These are phyloP conservation scores for Termitomyces sp. DNA, from an alignment of 768 basidiomycete genomes.

Conservation along the genomic window DNA sequence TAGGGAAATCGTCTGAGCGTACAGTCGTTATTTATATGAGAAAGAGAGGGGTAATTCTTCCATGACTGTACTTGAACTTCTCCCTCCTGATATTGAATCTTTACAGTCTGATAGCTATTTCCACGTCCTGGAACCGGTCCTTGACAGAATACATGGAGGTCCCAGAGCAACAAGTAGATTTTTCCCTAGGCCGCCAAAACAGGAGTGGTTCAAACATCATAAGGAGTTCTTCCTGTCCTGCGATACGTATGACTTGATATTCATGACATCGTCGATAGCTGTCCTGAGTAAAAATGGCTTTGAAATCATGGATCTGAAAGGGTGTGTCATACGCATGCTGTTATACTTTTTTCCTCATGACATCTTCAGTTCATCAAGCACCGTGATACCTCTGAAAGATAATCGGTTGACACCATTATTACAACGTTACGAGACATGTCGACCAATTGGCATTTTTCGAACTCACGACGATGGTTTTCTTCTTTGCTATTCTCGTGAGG, in stretches of 20 bases:
- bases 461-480: conserved; percentile 85
- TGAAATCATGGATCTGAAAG: conserved; percentile 94
- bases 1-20: conserved; percentile 80
- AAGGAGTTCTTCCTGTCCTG: conserved; percentile 86
- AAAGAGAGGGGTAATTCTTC: conserved; percentile 70
- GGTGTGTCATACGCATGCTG: conserved; percentile 52
- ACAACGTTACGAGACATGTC: conserved; percentile 77
- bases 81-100: conserved; percentile 3
- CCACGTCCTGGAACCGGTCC: conserved; percentile 89
- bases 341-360: neutral
- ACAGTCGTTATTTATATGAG: conserved; percentile 96
- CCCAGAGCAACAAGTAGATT: conserved; percentile 63
- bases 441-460: conserved; percentile 89
- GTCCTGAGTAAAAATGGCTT: conserved; percentile 92
- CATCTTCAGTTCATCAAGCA: conserved; percentile 66
- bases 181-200: conserved; percentile 60
- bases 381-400: conserved; percentile 79
- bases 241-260: conserved; percentile 85
- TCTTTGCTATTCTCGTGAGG: conserved; percentile 81
- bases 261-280: conserved; percentile 88
- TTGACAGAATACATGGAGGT: conserved; percentile 79
- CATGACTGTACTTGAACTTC: conserved; percentile 23
- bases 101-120: conserved; percentile 79
- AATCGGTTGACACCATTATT: conserved; percentile 62
- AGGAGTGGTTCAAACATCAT: conserved; percentile 92